phyloP scores from a whole-genome alignment of 257 asterid genomes.

The Plectranthus barbatus region DNA sequence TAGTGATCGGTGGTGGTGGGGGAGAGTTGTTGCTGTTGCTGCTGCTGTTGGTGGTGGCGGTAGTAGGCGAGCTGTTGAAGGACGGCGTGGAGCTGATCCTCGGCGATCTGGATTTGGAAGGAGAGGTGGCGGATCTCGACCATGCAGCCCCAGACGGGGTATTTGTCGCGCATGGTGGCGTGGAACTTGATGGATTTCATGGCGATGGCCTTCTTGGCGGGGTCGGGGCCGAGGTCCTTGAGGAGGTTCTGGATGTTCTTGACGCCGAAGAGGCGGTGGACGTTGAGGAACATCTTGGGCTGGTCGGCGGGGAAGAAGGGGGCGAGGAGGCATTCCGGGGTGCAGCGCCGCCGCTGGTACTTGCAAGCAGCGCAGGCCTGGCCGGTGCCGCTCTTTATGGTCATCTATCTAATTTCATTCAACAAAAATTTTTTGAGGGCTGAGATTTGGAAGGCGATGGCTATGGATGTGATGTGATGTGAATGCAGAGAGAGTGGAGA shows the following conservation, averaged over 20 bases:
- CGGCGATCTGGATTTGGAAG: conserved; percentile 39
- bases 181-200: conserved; percentile 71
- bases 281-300: conserved; percentile 62
- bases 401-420: conserved; percentile 26
- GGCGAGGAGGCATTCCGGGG: conserved; percentile 66
- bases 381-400: conserved; percentile 84
- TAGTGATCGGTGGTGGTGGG: conserved; percentile 21
- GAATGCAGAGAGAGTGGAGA: conserved; percentile 3
- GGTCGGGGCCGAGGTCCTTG: conserved; percentile 46
- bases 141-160: conserved; percentile 63
- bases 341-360: conserved; percentile 75
- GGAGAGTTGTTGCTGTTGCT: too few species aligned
- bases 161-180: conserved; percentile 55
- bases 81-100: conserved; percentile 65
- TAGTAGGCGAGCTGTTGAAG: conserved; percentile 49
- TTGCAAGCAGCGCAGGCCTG: conserved; percentile 94
- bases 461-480: not conserved
- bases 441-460: too few species aligned
- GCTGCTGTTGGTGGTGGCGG: conserved; percentile 35
- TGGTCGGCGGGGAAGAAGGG: conserved; percentile 87
- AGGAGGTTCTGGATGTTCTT: conserved; percentile 61
- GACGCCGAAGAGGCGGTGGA: conserved; percentile 74
- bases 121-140: conserved; percentile 43
- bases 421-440: too few species aligned
- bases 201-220: conserved; percentile 45